Evolutionary conservation across 768 basidiomycete species (phyloP).

Genomic region (Tricholoma hemisulphureum): DNA sequence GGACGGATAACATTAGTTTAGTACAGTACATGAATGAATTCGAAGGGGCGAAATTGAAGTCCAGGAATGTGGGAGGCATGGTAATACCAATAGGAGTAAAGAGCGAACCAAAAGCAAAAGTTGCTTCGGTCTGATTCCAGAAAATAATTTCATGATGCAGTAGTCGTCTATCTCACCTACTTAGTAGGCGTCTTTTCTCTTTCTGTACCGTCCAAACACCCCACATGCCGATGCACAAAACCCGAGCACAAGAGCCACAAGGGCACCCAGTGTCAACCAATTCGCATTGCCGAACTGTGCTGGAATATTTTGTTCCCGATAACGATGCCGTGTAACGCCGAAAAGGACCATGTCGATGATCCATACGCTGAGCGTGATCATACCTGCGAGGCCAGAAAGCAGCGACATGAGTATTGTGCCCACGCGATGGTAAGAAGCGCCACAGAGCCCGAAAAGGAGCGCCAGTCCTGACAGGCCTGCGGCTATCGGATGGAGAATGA

Average conservation of each 20-base stretch:
- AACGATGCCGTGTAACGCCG: slow-evolving; percentile 60
- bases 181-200: slow-evolving; percentile 29
- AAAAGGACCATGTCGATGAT: slow-evolving; percentile 81
- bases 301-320: slow-evolving; percentile 44
- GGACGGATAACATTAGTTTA: too few relatives aligned
- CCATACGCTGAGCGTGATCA: slow-evolving; percentile 67
- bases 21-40: too few relatives aligned
- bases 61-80: too few relatives aligned
- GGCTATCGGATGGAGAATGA: slow-evolving; percentile 80
- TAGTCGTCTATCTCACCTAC: not conserved
- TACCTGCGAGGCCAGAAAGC: slow-evolving; percentile 59
- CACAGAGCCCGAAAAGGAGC: slow-evolving; percentile 67
- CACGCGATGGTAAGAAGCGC: slow-evolving; percentile 58
- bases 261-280: slow-evolving; percentile 78
- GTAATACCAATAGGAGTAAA: not conserved
- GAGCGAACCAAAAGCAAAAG: not conserved
- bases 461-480: slow-evolving; percentile 67
- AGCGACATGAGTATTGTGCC: slow-evolving; percentile 82
- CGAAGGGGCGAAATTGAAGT: too few relatives aligned
- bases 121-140: not conserved
- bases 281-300: slow-evolving; percentile 76
- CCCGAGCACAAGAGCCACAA: slow-evolving; percentile 62
- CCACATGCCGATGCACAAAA: slow-evolving; percentile 68
- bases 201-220: slow-evolving; percentile 64
- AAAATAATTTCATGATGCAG: not conserved